phyloP scores from a whole-genome alignment of 257 asterid species.

The Jaltomata sinuosa region DNA sequence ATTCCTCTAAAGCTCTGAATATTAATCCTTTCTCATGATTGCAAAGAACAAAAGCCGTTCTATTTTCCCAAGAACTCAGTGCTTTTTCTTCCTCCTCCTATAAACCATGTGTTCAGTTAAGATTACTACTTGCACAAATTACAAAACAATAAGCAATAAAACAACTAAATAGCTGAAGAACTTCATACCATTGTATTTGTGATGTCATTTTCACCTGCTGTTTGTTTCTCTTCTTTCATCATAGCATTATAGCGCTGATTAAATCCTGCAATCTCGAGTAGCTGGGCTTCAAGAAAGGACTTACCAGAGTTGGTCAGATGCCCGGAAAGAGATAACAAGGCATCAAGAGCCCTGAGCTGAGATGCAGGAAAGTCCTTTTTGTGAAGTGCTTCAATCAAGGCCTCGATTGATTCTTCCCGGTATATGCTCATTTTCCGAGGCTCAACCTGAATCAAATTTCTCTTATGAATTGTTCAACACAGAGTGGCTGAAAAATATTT shows the following conservation, averaged over 20 bases:
- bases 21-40: slow-evolving; percentile 65
- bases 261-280: slow-evolving; percentile 58
- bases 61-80: slow-evolving; percentile 52
- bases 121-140: background rate
- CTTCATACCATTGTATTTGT: slow-evolving; percentile 30
- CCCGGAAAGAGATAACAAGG: slow-evolving; percentile 53
- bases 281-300: slow-evolving; percentile 47
- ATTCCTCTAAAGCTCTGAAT: slow-evolving; percentile 62
- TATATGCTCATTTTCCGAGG: slow-evolving; percentile 83
- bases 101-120: background rate
- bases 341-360: slow-evolving; percentile 55
- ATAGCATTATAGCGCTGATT: slow-evolving; percentile 33
- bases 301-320: slow-evolving; percentile 34
- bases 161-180: background rate
- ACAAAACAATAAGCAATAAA: background rate
- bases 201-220: slow-evolving; percentile 19
- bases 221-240: slow-evolving; percentile 30
- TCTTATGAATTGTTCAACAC: background rate
- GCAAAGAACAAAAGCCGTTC: slow-evolving; percentile 58
- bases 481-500: background rate
- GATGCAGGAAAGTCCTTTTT: slow-evolving; percentile 60
- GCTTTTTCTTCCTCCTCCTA: slow-evolving; percentile 73
- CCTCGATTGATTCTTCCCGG: slow-evolving; percentile 78
- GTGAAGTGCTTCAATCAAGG: slow-evolving; percentile 55
- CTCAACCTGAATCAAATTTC: slow-evolving; percentile 21